These are phyloP conservation scores for Sordariomycetes sp. DNA, from an alignment of 2,329 filamentous ascomycete species.

Conservation along the genomic window DNA sequence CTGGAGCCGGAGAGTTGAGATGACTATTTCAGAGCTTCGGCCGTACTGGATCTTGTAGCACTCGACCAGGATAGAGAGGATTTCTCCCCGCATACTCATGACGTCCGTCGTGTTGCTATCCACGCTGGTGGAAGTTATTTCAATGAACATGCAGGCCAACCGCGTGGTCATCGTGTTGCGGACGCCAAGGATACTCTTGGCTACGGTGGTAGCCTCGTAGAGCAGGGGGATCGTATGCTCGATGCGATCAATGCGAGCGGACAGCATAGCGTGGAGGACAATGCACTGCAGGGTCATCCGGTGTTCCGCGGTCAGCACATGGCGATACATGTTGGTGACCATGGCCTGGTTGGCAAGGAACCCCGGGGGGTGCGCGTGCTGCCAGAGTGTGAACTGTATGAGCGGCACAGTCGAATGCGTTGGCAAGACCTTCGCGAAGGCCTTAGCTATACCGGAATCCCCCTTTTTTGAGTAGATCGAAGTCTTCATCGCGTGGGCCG, in stretches of 20 bases:
- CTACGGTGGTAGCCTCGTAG: conserved; percentile 7
- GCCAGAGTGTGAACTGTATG: conserved; percentile 10
- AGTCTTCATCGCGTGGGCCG: conserved; percentile 8
- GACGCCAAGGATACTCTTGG: conserved; percentile 6
- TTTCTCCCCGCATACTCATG: conserved; percentile 14
- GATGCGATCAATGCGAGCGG: conserved; percentile 8
- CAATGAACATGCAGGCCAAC: conserved; percentile 8
- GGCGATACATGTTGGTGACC: conserved; percentile 18
- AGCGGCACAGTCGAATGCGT: conserved; percentile 5
- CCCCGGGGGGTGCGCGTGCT: conserved; percentile 17
- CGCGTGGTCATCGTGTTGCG: conserved; percentile 8
- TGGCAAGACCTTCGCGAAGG: conserved; percentile 8
- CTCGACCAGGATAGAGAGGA: conserved; percentile 6
- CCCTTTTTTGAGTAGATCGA: conserved; percentile 6
- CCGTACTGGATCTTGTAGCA: conserved; percentile 10
- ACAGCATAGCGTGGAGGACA: conserved; percentile 8
- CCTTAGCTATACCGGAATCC: conserved; percentile 5
- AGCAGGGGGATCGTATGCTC: conserved; percentile 6
- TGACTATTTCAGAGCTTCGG: conserved; percentile 7
- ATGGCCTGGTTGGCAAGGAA: conserved; percentile 16
- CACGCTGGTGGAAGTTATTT: conserved; percentile 6
- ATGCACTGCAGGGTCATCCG: conserved; percentile 10
- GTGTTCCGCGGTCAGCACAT: conserved; percentile 14
- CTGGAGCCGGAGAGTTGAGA: conserved; percentile 5
- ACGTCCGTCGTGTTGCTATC: conserved; percentile 7